Evolutionary conservation across 148 eudicot species (phyloP), one percentile per base, ranked within the genome.

Genomic region (Vaccinium darrowii): DNA sequence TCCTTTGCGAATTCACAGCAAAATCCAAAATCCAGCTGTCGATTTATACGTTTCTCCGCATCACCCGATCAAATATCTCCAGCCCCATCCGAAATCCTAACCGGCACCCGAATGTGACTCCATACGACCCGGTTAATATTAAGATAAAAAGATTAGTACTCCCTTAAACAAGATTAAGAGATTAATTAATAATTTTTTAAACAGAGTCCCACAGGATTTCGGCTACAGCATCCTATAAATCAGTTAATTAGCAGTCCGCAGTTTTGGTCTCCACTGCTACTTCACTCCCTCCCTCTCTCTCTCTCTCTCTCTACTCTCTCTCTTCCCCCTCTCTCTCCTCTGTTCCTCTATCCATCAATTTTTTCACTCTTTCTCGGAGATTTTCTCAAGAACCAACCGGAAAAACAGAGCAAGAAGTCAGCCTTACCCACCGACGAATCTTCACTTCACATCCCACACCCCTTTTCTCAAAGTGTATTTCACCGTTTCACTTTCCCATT

Each of bases 301-400:
- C 72, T 65, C 65, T n/a, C n/a, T n/a, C n/a, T 14, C 50, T 33
- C 82, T 47, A 39, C 76, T 82, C 52, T 86, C 49, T 56, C 47
- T 54, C 52, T 12, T 30, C 82, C 7, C 10, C 63, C 80, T 79
- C 85, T 49, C 69, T 54, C 7, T 10, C 63, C 80, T 79, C 85
- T 49, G 75, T 54, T 79, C 63, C 78, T 27, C 52, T 16, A 27
- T 13, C 80, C 8, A 30, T 51, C 77, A 76, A 10, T 33, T 18
- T 15, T 21, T 49, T 15, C 25, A 43, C 43, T 67, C 67, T 79
- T 72, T 43, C 77, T 52, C 58, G 15, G 72, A 74, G 43, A 86
- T 73, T 69, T 84, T 88, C 86, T 50, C 81, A 51, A 36, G 73
- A 76, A 81, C 65, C 84, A n/a, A 4, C 30, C 30, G 25, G 18